Base-by-base conservation (phyloP, 2,329 filamentous ascomycete species). In the Verticillium dahliae region DNA sequence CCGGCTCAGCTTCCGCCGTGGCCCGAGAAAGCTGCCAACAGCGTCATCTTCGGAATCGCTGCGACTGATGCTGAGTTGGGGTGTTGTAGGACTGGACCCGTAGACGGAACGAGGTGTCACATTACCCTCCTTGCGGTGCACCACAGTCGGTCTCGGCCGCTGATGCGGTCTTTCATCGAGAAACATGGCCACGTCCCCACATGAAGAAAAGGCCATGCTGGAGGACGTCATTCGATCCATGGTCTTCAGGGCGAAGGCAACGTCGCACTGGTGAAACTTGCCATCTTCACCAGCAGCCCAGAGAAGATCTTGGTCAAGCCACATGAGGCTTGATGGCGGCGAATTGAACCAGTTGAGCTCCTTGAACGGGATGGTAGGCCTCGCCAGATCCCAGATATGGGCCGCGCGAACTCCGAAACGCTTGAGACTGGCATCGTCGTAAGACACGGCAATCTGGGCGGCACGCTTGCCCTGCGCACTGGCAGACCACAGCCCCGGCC, bases 331-430 rank as follows among this genome's bases (percentile, higher is more conserved):
- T 9, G 79, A 80, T 1, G 86, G 86, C 2, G 85, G 81, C 34
- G 70, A 77, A 27, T 84, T 81, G 65, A 88, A 89, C 45, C 81
- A 75, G 62, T 87, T 83, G 56, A 90, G 81, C 66, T 87, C 84
- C 65, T 88, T 87, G 69, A 87, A 89, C 0, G 87, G 86, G 77
- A 90, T 81, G 1, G 85, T 84, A 1, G 87, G 85, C 37, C 87
- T 78, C 6, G 85, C 86, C n/a, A 90, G 73, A 69, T 90, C 87
- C 86, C 86, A 90, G 22, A 90, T 78, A 61, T 90, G 86, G 14
- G 89, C 84, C 0, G 80, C 77, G 34, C 80, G 83, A 54, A 84
- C 82, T 52, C 85, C 85, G 60, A 81, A 81, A 9, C 80, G 78
- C 61, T 80, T 81, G 54, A 79, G 72, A 66, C 80, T 80, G 52